Percentiles rank a stretch among this genome's conserved stretches.
Evolutionary conservation across 2,329 filamentous ascomycete genomes (phyloP).

Genomic region (Grosmannia serpens): DNA sequence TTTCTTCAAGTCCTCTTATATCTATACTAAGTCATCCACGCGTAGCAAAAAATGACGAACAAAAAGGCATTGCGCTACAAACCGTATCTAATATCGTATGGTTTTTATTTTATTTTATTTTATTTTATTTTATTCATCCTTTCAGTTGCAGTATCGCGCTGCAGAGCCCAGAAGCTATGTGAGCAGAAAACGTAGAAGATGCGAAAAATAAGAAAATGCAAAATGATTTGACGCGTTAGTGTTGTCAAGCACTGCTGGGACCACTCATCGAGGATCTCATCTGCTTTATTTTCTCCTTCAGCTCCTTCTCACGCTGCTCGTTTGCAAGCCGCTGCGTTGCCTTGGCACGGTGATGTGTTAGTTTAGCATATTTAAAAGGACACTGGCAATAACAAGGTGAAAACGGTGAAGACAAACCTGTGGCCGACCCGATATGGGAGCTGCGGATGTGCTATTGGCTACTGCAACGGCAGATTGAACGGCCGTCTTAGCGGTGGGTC

Average conservation of each 20-base stretch:
- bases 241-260: constrained; percentile 24
- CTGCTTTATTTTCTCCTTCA: constrained; percentile 43
- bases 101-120: not conserved
- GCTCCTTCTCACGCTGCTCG: constrained; percentile 35
- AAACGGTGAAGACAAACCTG: constrained; percentile 16
- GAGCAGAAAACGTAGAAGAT: not conserved
- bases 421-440: constrained; percentile 11
- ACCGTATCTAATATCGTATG: too few relatives aligned
- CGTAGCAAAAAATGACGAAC: too few relatives aligned
- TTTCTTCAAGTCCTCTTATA: too few relatives aligned
- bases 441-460: not conserved
- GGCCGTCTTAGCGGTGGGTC: constrained; percentile 17
- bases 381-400: not conserved
- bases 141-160: not conserved
- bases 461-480: not conserved
- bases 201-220: not conserved
- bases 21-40: too few relatives aligned
- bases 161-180: not conserved
- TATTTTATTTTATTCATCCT: not conserved
- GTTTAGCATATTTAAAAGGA: not conserved
- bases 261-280: constrained; percentile 39
- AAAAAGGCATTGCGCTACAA: not conserved
- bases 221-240: constrained; percentile 33
- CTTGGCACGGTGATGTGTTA: constrained; percentile 3
- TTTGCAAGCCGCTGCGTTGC: constrained; percentile 30